A percentile compares a stretch with the other conserved stretches of the same genome.
Evolutionary conservation across 2,329 filamentous ascomycete species (phyloP).

Genomic region (Fusarium sp.): DNA sequence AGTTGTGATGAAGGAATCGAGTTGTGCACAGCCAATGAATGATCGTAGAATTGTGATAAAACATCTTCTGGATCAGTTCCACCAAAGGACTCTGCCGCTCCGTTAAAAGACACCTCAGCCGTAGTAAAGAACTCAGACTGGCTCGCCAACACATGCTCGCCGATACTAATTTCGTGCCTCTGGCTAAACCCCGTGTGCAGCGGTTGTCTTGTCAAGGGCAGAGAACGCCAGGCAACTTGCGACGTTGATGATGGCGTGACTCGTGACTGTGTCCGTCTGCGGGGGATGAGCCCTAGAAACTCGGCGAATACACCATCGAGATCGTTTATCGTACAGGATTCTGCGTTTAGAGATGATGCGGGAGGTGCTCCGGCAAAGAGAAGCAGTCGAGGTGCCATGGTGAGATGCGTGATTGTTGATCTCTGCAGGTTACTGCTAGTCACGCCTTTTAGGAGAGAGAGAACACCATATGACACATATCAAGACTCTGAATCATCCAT

Average conservation of each 20-base stretch:
- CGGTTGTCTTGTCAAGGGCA: constrained; percentile 57
- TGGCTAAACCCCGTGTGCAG: constrained; percentile 64
- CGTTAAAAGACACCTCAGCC: constrained; percentile 50
- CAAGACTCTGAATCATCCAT: neutral
- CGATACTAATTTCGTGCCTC: constrained; percentile 51
- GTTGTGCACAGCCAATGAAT: constrained; percentile 76
- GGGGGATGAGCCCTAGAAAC: constrained; percentile 39
- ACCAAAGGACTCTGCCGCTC: constrained; percentile 33
- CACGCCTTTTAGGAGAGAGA: neutral
- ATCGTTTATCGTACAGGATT: constrained; percentile 44
- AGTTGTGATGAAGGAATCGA: constrained; percentile 70
- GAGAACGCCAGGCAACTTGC: constrained; percentile 61
- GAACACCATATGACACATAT: constrained; percentile 6
- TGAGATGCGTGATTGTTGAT: neutral
- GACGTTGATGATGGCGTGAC: constrained; percentile 40
- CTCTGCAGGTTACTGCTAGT: neutral
- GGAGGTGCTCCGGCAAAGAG: constrained; percentile 50
- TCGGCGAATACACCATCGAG: constrained; percentile 41
- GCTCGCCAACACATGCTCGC: constrained; percentile 42
- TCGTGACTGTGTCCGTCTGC: neutral
- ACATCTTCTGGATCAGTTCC: constrained; percentile 50
- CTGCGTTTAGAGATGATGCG: constrained; percentile 41
- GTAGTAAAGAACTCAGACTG: constrained; percentile 59
- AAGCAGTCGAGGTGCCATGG: constrained; percentile 49
- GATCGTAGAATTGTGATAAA: constrained; percentile 74